These are phyloP conservation scores for Metarhizium sp. DNA, from an alignment of 2,329 filamentous ascomycete species.

Conservation along the genomic window DNA sequence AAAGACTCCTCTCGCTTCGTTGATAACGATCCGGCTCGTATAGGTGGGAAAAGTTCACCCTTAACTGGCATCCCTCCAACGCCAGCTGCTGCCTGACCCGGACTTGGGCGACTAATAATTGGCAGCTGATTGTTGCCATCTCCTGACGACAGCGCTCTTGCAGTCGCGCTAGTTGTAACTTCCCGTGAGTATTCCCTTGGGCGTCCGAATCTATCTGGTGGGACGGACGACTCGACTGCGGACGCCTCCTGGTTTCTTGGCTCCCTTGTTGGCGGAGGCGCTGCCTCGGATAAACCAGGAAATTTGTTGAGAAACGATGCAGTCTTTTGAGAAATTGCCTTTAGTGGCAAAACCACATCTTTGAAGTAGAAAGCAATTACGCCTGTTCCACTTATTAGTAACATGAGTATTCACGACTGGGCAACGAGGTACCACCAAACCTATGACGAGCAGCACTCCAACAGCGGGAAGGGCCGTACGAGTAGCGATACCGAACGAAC, in stretches of 20 bases:
- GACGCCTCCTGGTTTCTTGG: neutral
- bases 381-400: constrained; percentile 11
- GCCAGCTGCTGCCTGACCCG: constrained; percentile 24
- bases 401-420: constrained; percentile 13
- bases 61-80: constrained; percentile 29
- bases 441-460: constrained; percentile 39
- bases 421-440: constrained; percentile 22
- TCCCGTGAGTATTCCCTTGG: neutral
- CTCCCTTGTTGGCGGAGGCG: neutral
- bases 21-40: constrained; percentile 20
- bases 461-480: constrained; percentile 41
- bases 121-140: constrained; percentile 22
- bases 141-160: neutral
- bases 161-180: neutral
- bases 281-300: constrained; percentile 1
- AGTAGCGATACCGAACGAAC: constrained; percentile 29
- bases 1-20: constrained; percentile 8
- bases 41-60: constrained; percentile 32
- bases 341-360: constrained; percentile 7
- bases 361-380: constrained; percentile 18
- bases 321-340: constrained; percentile 1
- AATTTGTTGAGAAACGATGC: constrained; percentile 1
- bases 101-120: constrained; percentile 26
- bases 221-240: neutral
- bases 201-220: neutral